These are phyloP conservation scores for Saitozyma podzolica DNA, from an alignment of 768 basidiomycete genomes.

Conservation along the genomic window DNA sequence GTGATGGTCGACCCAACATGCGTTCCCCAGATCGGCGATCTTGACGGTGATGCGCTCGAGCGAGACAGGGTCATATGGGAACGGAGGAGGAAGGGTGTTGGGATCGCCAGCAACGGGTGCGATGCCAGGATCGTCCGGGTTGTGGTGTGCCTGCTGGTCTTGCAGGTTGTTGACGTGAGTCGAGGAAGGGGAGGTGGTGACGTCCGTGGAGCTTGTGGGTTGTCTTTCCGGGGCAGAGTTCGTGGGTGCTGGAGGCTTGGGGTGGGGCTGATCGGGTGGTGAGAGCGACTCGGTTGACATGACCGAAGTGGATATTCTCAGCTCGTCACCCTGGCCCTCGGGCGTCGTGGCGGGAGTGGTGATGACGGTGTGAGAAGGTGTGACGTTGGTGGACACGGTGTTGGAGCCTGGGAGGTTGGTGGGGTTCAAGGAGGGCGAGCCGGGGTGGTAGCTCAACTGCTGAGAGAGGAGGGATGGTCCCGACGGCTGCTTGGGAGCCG, in stretches of 20 bases:
- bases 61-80: conserved; percentile 50
- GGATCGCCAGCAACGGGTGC: conserved; percentile 56
- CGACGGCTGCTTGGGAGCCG: conserved; percentile 30
- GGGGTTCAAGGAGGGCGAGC: conserved; percentile 22
- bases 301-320: conserved; percentile 44
- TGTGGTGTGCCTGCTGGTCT: conserved; percentile 43
- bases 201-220: conserved; percentile 21
- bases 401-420: conserved; percentile 10
- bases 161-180: conserved; percentile 46
- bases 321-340: conserved; percentile 25
- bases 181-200: conserved; percentile 36
- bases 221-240: conserved; percentile 17
- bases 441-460: conserved; percentile 55
- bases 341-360: conserved; percentile 47
- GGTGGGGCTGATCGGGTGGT: conserved; percentile 14
- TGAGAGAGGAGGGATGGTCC: conserved; percentile 76
- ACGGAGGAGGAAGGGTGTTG: conserved; percentile 54
- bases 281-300: conserved; percentile 44
- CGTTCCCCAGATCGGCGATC: conserved; percentile 97
- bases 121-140: conserved; percentile 28
- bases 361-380: conserved; percentile 31
- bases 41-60: conserved; percentile 78
- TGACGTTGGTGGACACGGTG: conserved; percentile 28
- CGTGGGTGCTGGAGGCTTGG: background rate
- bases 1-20: conserved; percentile 84